Evolutionary conservation across 164 flowering plant genomes (phyloP), one percentile per base, ranked within the genome.

Genomic region (Magnolia kwangsiensis): DNA sequence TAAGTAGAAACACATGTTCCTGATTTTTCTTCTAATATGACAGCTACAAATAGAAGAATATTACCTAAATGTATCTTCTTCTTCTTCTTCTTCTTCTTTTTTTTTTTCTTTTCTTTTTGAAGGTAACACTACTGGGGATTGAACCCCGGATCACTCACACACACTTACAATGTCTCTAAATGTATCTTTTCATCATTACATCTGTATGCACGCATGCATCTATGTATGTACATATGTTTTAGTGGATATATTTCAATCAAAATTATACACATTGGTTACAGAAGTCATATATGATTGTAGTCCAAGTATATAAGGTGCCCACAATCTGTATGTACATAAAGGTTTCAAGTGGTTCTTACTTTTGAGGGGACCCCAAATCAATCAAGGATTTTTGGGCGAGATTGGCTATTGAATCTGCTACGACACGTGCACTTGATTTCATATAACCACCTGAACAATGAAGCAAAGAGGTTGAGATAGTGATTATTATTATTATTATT

Each of bases 381-480:
- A 93, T 91, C 82, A 93, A 79, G 74, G 82, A 65, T 86, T 93
- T 91, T 74, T 59, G 83, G 5, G 93, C 88, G 10, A 95, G 87
- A 76, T 95, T 95, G 10, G 67, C 78, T 24, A 95, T 84, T 50
- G 98, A 95, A 84, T 90, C 93, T 72, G 98, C 95, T 24, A 95
- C 93, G 7, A 95, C 95, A 81, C 87, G 83, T 1, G 99, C 98
- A 78, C 94, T 93, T 67, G 96, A 88, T 78, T 91, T 95, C 98
- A 92, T 91, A 81, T 93, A 95, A 69, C 99, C 97, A 84, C 99
- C 98, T 95, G 90, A 74, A 80, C 80, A 71, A 80, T n/a, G 51
- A 71, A 72, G 50, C 31, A 18, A 51, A 4, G 29, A 55, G 45
- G 45, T 37, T 37, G 45, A 37, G 45, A 37, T 3, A 37, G 45